Conservation (phyloP, 2,329 filamentous ascomycete genomes). For the Zymoseptoria pseudotritici region DNA sequence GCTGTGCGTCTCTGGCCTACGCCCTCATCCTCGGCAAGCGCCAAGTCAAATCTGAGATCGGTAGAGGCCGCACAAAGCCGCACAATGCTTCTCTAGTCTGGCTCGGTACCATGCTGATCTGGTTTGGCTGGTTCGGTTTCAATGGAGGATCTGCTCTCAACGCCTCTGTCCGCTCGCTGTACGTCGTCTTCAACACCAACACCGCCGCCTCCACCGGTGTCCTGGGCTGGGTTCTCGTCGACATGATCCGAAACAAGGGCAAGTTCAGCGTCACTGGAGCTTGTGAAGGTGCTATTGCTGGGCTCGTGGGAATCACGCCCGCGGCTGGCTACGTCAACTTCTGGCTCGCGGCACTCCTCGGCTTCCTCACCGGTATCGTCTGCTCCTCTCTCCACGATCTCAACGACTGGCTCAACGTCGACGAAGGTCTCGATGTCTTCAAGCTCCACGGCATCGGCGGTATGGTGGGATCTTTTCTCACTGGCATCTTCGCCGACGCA, state of each 20-base stretch:
- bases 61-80: conserved; percentile 42
- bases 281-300: conserved; percentile 52
- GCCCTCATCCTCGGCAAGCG: conserved; percentile 57
- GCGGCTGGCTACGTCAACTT: conserved; percentile 38
- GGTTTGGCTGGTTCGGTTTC: conserved; percentile 57
- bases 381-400: conserved; percentile 45
- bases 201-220: conserved; percentile 48
- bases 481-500: conserved; percentile 49
- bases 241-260: conserved; percentile 45
- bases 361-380: conserved; percentile 47
- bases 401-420: conserved; percentile 48
- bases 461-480: conserved; percentile 51
- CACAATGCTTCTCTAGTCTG: conserved; percentile 59
- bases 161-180: conserved; percentile 46
- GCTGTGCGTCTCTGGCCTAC: conserved; percentile 57
- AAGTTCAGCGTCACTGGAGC: conserved; percentile 50
- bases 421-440: conserved; percentile 55
- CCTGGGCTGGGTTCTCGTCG: conserved; percentile 48
- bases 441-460: conserved; percentile 53
- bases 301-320: conserved; percentile 54
- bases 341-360: conserved; percentile 44
- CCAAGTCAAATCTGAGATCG: neutral
- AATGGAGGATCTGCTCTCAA: conserved; percentile 51
- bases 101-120: conserved; percentile 57
- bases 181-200: conserved; percentile 53